Base-by-base conservation (phyloP, 768 basidiomycete genomes). In the Russula emetica region DNA sequence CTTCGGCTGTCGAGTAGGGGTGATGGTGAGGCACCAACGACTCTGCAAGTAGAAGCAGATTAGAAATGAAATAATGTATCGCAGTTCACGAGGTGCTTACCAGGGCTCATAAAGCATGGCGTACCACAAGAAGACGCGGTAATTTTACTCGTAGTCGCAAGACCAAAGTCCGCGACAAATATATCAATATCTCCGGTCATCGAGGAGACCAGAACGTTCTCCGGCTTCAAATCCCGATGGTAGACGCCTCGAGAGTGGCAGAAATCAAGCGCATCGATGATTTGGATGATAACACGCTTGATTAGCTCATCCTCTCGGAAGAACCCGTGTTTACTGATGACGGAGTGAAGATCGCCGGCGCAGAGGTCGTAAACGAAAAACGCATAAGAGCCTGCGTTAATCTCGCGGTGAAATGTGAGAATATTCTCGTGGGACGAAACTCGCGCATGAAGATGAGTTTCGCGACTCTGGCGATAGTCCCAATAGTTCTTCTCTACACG, bases 351-450 rank as follows among this genome's bases (percentile, higher is more conserved):
- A 14, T 61, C 54, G 24, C 61, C 61, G 5, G 61, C 45, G 20
- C 61, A 64, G 24, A 64, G 63, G 44, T 61, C 59, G 53, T 54
- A 60, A 32, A 64, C 59, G 53, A 45, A 61, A 42, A 61, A 55
- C 9, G 91, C 87, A 77, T 84, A 85, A 66, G 80, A 79, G 64
- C 80, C 79, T 68, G 92, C 91, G 72, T 94, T 88, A 68, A 96
- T 80, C 64, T 94, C 86, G 69, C 90, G 87, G 76, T 94, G 88
- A 50, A 97, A 82, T 34, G 91, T 89, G 72, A 96, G 90, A 67
- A 98, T 84, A 72, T 86, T 82, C 47, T 86, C 84, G 67, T 91
- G 88, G 26, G 82, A 83, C 22, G 87, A 85, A 49, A 85, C 85
- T n/a, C 86, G 81, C 66, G 85, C 82, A 70, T 92, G 89, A 7